Evolutionary conservation across 306 rosid species (phyloP).

Genomic region (Lagenaria siceraria): DNA sequence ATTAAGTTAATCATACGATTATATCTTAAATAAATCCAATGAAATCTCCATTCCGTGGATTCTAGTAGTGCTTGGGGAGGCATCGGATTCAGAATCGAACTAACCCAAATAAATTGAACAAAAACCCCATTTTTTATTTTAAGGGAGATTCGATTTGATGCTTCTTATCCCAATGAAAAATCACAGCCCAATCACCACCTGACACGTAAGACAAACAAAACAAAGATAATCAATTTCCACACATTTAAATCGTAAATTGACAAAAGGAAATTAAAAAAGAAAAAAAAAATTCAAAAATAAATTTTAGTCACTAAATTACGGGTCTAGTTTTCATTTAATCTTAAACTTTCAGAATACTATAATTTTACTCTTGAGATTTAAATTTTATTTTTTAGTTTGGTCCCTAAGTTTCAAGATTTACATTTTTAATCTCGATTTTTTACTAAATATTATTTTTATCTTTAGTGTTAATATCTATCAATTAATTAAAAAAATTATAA

Average conservation of each 20-base stretch:
- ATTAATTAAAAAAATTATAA: too few relatives aligned
- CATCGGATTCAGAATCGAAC: not conserved
- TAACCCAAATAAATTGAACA: not conserved
- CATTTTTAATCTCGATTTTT: too few relatives aligned
- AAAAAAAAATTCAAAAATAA: too few relatives aligned
- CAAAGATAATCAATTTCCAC: not conserved
- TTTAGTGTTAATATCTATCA: too few relatives aligned
- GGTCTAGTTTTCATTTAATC: too few relatives aligned
- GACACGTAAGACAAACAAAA: not conserved
- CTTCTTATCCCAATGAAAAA: not conserved
- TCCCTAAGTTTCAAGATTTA: too few relatives aligned
- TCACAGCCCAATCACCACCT: not conserved
- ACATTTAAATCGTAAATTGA: not conserved
- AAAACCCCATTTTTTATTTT: not conserved
- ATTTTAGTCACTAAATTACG: too few relatives aligned
- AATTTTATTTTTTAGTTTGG: too few relatives aligned
- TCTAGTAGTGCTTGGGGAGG: not conserved
- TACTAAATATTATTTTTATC: too few relatives aligned
- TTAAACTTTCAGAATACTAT: too few relatives aligned
- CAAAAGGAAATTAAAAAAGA: not conserved
- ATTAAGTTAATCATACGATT: too few relatives aligned
- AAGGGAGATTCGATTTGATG: not conserved
- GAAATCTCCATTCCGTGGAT: not conserved
- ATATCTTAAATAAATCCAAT: not conserved
- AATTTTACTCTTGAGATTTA: too few relatives aligned